Evolutionary conservation across 148 eudicot genomes (phyloP).

Genomic region (Fallopia convolvulus): DNA sequence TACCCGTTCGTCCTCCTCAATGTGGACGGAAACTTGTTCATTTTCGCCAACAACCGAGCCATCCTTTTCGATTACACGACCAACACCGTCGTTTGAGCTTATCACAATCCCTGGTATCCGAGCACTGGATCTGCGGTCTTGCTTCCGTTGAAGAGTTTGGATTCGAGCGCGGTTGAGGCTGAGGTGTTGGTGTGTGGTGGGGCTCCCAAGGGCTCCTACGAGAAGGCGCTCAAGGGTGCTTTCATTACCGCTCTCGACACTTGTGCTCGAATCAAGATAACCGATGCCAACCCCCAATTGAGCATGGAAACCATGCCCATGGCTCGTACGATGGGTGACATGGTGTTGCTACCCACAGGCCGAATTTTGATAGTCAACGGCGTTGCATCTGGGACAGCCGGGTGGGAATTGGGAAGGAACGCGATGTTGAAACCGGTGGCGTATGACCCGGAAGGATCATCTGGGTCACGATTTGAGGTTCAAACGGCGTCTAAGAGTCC

Average conservation of each 20-base stretch:
- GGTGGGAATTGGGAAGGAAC: slow-evolving; percentile 22
- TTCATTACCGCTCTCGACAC: slow-evolving; percentile 33
- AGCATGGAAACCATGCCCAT: slow-evolving; percentile 6
- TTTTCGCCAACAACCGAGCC: slow-evolving; percentile 34
- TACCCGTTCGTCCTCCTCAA: too few relatives aligned
- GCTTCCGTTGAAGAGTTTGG: slow-evolving; percentile 36
- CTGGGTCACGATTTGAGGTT: slow-evolving; percentile 45
- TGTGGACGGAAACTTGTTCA: too few relatives aligned
- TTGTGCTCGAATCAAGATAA: slow-evolving; percentile 39
- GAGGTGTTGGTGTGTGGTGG: slow-evolving; percentile 29
- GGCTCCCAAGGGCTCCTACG: slow-evolving; percentile 26
- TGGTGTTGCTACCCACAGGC: slow-evolving; percentile 21
- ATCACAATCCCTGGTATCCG: slow-evolving; percentile 23
- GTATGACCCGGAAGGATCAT: slow-evolving; percentile 28
- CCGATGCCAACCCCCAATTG: slow-evolving; percentile 43
- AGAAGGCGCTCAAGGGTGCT: slow-evolving; percentile 9
- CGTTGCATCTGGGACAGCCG: slow-evolving; percentile 41
- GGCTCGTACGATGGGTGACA: slow-evolving; percentile 51
- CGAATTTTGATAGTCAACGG: slow-evolving; percentile 56
- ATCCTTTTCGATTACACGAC: slow-evolving; percentile 44
- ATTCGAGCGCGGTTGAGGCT: background rate
- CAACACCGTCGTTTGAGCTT: slow-evolving; percentile 23
- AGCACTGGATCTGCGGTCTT: slow-evolving; percentile 61
- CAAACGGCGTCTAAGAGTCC: slow-evolving; percentile 11
- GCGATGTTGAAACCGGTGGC: slow-evolving; percentile 47